Evolutionary conservation across 2,329 filamentous ascomycete species (phyloP).

Genomic region (Microcyclospora tardicrescens): DNA sequence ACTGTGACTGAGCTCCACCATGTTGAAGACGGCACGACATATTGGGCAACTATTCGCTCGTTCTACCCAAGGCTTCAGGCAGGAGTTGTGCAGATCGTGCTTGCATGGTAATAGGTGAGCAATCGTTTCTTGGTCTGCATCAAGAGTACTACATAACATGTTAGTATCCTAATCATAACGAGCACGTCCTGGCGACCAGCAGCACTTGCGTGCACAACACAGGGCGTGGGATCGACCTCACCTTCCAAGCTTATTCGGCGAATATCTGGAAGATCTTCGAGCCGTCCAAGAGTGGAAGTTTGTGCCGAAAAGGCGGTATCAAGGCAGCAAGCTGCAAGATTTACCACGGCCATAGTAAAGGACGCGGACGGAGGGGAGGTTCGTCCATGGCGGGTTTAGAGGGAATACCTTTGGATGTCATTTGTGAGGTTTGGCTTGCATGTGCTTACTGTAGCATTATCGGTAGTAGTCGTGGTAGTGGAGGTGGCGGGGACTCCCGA

Average conservation of each 20-base stretch:
- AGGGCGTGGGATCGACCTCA: constrained; percentile 22
- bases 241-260: constrained; percentile 28
- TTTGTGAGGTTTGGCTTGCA: too few relatives aligned
- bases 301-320: constrained; percentile 10
- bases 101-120: constrained; percentile 63
- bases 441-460: too few relatives aligned
- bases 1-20: constrained; percentile 69
- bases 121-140: constrained; percentile 39
- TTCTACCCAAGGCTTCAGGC: constrained; percentile 86
- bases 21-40: constrained; percentile 82
- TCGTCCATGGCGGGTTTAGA: constrained; percentile 11
- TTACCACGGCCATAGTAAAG: constrained; percentile 10
- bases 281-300: constrained; percentile 27
- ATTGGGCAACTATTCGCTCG: constrained; percentile 97
- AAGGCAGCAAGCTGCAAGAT: neutral
- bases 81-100: constrained; percentile 85
- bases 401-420: constrained; percentile 18
- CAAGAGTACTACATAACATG: constrained; percentile 12
- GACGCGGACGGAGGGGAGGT: constrained; percentile 8
- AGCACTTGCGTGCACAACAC: constrained; percentile 14
- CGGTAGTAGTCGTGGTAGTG: neutral
- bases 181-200: constrained; percentile 19
- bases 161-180: constrained; percentile 13
- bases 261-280: constrained; percentile 25
- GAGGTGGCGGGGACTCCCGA: neutral